phyloP scores from a whole-genome alignment of 805 yeast species.

The Sungouiozyma ichnusensis region DNA sequence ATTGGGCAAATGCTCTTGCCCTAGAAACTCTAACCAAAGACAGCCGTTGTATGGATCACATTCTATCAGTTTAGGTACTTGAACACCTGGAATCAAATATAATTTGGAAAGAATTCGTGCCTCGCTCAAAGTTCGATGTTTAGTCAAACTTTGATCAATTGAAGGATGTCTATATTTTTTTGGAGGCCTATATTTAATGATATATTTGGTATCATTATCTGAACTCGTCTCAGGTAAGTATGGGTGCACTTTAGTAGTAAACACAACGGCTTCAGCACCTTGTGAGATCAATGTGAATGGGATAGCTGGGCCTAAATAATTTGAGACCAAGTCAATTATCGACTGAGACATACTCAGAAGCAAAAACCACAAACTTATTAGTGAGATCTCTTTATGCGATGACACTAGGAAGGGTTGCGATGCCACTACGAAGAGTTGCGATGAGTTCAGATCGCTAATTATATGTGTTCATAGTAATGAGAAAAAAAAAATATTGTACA shows the following conservation, averaged over 20 bases:
- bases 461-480: not conserved
- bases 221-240: slow-evolving; percentile 33
- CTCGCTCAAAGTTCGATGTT: slow-evolving; percentile 74
- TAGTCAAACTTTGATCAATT: slow-evolving; percentile 66
- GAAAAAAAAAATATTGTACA: not conserved
- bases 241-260: slow-evolving; percentile 55
- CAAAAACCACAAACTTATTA: too few species aligned
- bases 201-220: slow-evolving; percentile 32
- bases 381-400: too few species aligned
- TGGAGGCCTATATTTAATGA: slow-evolving; percentile 78
- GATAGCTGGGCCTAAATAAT: slow-evolving; percentile 36
- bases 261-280: slow-evolving; percentile 87
- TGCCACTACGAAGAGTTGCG: too few species aligned
- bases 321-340: slow-evolving; percentile 35
- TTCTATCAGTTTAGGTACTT: slow-evolving; percentile 63
- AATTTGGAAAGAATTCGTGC: slow-evolving; percentile 63
- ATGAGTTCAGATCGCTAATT: too few species aligned
- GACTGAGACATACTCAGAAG: slow-evolving; percentile 40
- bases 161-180: slow-evolving; percentile 85
- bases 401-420: too few species aligned
- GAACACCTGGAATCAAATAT: slow-evolving; percentile 36
- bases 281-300: slow-evolving; percentile 56
- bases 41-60: slow-evolving; percentile 71
- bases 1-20: slow-evolving; percentile 38
- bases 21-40: slow-evolving; percentile 80